Base-by-base conservation (phyloP, 2,329 filamentous ascomycete genomes). In the Sclerotiophoma versabilis region DNA sequence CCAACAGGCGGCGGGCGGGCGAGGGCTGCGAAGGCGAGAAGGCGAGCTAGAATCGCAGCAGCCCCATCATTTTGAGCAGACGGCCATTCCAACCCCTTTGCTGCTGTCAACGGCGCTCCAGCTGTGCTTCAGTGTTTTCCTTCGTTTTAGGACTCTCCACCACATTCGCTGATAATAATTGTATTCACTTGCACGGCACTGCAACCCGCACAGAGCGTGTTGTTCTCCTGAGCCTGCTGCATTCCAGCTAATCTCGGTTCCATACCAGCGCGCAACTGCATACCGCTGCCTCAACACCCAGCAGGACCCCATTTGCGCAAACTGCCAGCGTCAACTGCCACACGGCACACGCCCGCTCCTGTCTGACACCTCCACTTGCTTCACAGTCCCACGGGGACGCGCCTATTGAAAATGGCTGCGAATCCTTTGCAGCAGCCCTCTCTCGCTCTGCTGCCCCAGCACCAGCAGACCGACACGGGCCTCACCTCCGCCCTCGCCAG, bases 371-470 rank as follows among this genome's bases (percentile, higher is more conserved):
- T 54, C 53, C 68, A 57, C 60, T 68, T 65, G 60, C 59, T 70
- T 57, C 53, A 64, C 73, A 71, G 68, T 72, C 72, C 72, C 68
- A 52, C 63, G 59, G 73, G 74, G 73, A 75, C 73, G 69, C 70
- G 67, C 66, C 62, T 74, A 42, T 19, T 34, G 59, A 62, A 74
- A 74, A 89, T 89, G 86, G 81, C 86, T 71, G 80, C 83, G 76
- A 85, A 71, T 62, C 73, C 71, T 59, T 77, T 73, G 74, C 84
- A 75, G 78, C 92, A 88, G 80, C 85, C 92, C 53, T 97, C 93
- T 57, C 81, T 99, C 68, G 92, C 93, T 19, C 88, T 92, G 58
- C 82, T 99, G 63, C 93, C 95, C 41, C 86, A 90, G 58, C 95
- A 92, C 80, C 83, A 88, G 45, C 88, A 92, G 77, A 87, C 87